Conservation (phyloP, 2,329 filamentous ascomycete species). For the Phialocephala subalpina region DNA sequence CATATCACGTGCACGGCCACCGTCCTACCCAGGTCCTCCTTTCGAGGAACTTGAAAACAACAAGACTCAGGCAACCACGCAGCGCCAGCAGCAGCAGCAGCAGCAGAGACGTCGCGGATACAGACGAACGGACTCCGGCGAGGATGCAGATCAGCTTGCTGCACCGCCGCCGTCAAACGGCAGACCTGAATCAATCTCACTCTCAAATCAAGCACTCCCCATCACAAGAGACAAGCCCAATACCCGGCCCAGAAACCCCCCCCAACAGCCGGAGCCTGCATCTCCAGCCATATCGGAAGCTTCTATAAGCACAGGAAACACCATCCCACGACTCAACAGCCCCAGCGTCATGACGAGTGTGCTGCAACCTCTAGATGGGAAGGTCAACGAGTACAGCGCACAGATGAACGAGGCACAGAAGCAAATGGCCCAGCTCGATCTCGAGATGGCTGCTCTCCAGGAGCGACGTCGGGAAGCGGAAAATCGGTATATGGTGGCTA, state of each 20-base stretch:
- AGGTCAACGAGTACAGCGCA: slow-evolving; percentile 19
- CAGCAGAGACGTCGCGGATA: slow-evolving; percentile 22
- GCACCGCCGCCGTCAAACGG: background rate
- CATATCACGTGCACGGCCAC: background rate
- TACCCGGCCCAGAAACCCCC: background rate
- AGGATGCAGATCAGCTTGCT: background rate
- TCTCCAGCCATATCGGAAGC: background rate
- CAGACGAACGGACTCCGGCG: slow-evolving; percentile 15
- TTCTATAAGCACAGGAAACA: background rate
- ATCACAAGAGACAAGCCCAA: slow-evolving; percentile 10
- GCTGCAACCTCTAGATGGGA: slow-evolving; percentile 20
- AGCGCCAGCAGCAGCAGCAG: slow-evolving; percentile 15
- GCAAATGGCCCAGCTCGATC: slow-evolving; percentile 20
- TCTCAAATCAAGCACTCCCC: slow-evolving; percentile 12
- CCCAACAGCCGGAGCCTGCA: background rate
- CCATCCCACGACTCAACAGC: slow-evolving; percentile 18
- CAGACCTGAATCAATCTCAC: slow-evolving; percentile 1
- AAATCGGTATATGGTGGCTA: slow-evolving; percentile 17
- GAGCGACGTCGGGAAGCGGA: slow-evolving; percentile 16
- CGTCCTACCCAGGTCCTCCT: slow-evolving; percentile 20
- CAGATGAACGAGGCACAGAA: slow-evolving; percentile 22
- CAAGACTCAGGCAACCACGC: slow-evolving; percentile 7
- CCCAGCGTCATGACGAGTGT: slow-evolving; percentile 23
- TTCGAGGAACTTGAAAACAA: slow-evolving; percentile 10
- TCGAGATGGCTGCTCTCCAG: slow-evolving; percentile 18